Percentiles rank a stretch among this genome's conserved stretches.
Evolutionary conservation across 2,329 filamentous ascomycete genomes (phyloP).

Genomic region (Coniochaeta sp.): DNA sequence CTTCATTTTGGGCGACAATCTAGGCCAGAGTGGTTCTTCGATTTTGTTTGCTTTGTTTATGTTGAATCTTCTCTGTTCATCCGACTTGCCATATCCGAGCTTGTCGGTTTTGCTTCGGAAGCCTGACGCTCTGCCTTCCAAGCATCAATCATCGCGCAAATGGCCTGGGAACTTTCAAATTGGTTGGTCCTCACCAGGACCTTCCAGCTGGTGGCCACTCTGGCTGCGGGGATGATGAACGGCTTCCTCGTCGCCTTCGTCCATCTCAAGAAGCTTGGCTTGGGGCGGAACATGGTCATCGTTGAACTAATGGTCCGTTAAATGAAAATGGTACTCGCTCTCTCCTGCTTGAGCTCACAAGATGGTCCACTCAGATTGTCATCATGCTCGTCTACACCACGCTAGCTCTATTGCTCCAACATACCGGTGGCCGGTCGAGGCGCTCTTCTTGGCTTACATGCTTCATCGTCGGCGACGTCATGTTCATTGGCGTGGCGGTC

Average conservation of each 20-base stretch:
- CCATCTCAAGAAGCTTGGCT: conserved; percentile 16
- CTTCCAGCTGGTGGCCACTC: conserved; percentile 22
- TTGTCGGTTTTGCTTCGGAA: background rate
- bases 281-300: conserved; percentile 18
- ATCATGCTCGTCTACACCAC: conserved; percentile 22
- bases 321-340: background rate
- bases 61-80: background rate
- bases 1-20: background rate
- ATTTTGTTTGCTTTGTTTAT: background rate
- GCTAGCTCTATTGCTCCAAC: conserved; percentile 22
- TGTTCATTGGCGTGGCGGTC: conserved; percentile 21
- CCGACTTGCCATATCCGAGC: background rate
- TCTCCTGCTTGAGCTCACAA: background rate
- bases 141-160: conserved; percentile 2
- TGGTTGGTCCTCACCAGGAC: conserved; percentile 24
- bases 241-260: conserved; percentile 25
- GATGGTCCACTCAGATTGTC: conserved; percentile 17
- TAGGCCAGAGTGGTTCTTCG: background rate
- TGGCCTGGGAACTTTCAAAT: conserved; percentile 22
- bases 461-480: conserved; percentile 22
- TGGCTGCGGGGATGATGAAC: conserved; percentile 23
- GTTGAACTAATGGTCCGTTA: conserved; percentile 23
- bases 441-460: conserved; percentile 16
- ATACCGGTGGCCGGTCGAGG: conserved; percentile 18
- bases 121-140: background rate